These are phyloP conservation scores for Plasmopara muralis DNA, from an alignment of 352 stramenopile genomes.

Conservation along the genomic window DNA sequence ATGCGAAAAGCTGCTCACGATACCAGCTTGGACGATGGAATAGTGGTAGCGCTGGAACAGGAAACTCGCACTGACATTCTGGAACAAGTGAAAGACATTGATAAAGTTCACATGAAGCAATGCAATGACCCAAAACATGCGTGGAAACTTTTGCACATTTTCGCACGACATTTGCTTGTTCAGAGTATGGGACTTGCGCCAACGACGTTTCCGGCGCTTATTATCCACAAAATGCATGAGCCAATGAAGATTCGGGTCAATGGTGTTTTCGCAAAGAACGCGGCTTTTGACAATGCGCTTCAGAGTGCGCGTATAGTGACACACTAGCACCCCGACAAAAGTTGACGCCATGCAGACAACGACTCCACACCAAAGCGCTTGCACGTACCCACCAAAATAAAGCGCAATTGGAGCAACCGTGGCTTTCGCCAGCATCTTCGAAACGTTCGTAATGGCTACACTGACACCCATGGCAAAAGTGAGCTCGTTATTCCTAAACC, in stretches of 20 bases:
- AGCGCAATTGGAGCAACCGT: conserved; percentile 81
- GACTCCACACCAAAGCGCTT: conserved; percentile 79
- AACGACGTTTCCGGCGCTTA: conserved; percentile 49
- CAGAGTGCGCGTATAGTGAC: conserved; percentile 50
- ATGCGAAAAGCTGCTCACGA: conserved; percentile 74
- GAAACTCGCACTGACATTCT: conserved; percentile 86
- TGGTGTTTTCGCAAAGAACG: conserved; percentile 42
- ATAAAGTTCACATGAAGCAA: conserved; percentile 85
- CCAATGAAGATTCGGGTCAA: conserved; percentile 57
- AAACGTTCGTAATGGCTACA: conserved; percentile 87
- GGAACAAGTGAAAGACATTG: conserved; percentile 89
- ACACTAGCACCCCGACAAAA: conserved; percentile 47
- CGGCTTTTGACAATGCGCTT: conserved; percentile 60
- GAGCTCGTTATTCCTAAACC: conserved; percentile 77
- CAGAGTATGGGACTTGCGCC: conserved; percentile 25
- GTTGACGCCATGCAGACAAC: conserved; percentile 50
- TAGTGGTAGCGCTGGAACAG: conserved; percentile 83
- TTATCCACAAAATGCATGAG: conserved; percentile 63
- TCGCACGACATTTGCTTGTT: conserved; percentile 49
- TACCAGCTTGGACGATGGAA: conserved; percentile 78
- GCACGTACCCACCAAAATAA: conserved; percentile 79
- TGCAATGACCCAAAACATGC: conserved; percentile 84
- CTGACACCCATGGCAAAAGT: conserved; percentile 85
- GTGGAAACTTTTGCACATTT: conserved; percentile 62
- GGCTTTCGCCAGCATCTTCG: conserved; percentile 88